Evolutionary conservation across 225 moss, liverwort and hornwort species (phyloP).

Genomic region (Bryum argenteum): DNA sequence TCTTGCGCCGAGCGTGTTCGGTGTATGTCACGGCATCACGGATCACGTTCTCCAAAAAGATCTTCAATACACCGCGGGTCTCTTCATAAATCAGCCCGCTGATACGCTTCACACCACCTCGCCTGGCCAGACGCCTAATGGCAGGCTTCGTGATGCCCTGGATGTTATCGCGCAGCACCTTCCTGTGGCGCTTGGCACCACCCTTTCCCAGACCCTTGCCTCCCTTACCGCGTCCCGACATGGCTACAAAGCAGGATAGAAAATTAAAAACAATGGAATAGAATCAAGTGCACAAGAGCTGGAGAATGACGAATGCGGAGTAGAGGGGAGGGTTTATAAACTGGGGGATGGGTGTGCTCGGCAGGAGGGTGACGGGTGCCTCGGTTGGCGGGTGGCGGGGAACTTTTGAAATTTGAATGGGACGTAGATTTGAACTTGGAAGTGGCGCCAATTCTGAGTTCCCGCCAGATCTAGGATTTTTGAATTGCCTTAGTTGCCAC

Average conservation of each 20-base stretch:
- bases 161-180: conserved; percentile 21
- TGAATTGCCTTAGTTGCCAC: too few species aligned
- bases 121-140: conserved; percentile 10
- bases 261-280: accelerated
- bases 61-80: conserved; percentile 39
- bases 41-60: conserved; percentile 41
- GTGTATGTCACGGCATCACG: conserved; percentile 33
- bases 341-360: neutral
- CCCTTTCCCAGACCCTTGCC: conserved; percentile 37
- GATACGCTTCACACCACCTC: conserved; percentile 14
- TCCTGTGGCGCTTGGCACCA: conserved; percentile 25
- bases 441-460: conserved; percentile 24
- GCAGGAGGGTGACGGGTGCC: neutral
- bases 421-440: conserved; percentile 10
- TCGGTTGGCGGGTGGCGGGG: conserved; percentile 23
- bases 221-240: conserved; percentile 37
- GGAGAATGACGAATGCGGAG: too few species aligned
- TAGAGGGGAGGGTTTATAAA: neutral
- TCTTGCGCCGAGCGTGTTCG: conserved; percentile 27
- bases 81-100: conserved; percentile 31
- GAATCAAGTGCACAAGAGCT: accelerated
- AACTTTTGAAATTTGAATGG: conserved; percentile 22
- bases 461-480: neutral
- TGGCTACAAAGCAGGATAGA: neutral
- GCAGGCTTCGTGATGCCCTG: conserved; percentile 39